phyloP scores from a whole-genome alignment of 495 filamentous ascomycete genomes.

The Podospora conica region DNA sequence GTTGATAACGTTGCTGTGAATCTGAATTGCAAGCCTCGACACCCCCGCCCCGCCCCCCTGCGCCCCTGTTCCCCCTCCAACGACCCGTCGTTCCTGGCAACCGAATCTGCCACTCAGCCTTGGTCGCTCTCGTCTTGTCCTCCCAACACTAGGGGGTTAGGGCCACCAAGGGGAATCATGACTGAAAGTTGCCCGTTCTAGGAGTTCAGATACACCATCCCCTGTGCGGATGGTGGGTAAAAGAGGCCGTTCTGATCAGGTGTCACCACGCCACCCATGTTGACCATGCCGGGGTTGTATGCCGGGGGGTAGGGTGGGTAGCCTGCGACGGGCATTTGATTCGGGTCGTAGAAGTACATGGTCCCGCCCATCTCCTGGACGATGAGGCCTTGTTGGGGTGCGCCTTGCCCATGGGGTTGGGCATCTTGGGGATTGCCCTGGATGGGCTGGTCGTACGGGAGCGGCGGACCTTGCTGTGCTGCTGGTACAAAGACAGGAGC shows the following conservation, averaged over 20 bases:
- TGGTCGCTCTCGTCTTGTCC: not conserved
- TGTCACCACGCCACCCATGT: conserved; percentile 77
- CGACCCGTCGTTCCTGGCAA: not conserved
- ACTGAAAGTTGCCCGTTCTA: conserved; percentile 10
- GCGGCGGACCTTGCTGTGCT: conserved; percentile 44
- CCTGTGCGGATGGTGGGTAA: conserved; percentile 56
- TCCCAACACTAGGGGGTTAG: not conserved
- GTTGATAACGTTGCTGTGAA: not conserved
- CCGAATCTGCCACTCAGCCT: not conserved
- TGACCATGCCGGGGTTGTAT: conserved; percentile 54
- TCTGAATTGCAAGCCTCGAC: not conserved
- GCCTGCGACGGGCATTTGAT: conserved; percentile 54
- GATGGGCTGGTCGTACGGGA: conserved; percentile 35
- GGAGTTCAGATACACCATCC: conserved; percentile 58
- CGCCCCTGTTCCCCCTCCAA: not conserved
- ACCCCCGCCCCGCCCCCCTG: not conserved
- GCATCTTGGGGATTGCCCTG: conserved; percentile 35
- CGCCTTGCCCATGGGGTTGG: conserved; percentile 19
- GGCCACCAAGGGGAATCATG: not conserved
- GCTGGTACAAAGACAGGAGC: conserved; percentile 54
- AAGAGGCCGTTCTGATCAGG: conserved; percentile 65
- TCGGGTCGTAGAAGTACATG: conserved; percentile 86
- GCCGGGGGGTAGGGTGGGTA: conserved; percentile 45
- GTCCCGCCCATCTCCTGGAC: conserved; percentile 91
- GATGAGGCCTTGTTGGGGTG: conserved; percentile 60